These are phyloP conservation scores for Hypomontagnella submonticulosa DNA, from an alignment of 495 filamentous ascomycete species.

Conservation along the genomic window DNA sequence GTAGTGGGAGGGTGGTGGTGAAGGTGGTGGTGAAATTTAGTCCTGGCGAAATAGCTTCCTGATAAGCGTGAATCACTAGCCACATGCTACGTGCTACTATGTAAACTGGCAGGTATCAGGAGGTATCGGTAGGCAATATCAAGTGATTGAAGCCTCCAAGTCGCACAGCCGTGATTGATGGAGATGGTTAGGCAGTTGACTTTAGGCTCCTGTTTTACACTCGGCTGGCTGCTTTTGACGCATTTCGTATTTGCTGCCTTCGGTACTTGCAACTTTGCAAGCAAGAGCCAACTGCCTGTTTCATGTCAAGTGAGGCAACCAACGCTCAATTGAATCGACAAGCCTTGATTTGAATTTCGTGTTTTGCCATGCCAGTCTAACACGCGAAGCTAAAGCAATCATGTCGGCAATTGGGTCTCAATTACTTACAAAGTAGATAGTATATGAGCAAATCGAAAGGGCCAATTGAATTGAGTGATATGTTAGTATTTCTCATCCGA, in stretches of 20 bases:
- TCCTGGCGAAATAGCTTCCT: background rate
- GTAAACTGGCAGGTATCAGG: no score
- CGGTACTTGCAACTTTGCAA: constrained; percentile 31
- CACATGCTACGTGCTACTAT: constrained; percentile 2
- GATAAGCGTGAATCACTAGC: constrained; percentile 28
- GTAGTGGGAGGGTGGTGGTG: no score
- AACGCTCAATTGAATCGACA: constrained; percentile 2
- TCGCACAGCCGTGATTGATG: constrained; percentile 20
- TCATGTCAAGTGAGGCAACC: constrained; percentile 31
- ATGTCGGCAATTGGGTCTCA: constrained; percentile 37
- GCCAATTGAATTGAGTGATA: constrained; percentile 30
- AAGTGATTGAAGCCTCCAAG: constrained; percentile 14
- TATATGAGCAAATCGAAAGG: constrained; percentile 11
- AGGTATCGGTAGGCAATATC: constrained; percentile 4
- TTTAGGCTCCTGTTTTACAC: constrained; percentile 36
- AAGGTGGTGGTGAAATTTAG: constrained; percentile 6
- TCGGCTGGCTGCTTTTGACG: constrained; percentile 10
- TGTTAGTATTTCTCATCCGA: constrained; percentile 2
- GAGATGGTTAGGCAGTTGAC: constrained; percentile 31
- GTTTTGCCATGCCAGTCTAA: constrained; percentile 13
- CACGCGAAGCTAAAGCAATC: constrained; percentile 20
- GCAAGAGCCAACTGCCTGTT: constrained; percentile 20
- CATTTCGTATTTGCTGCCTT: constrained; percentile 7
- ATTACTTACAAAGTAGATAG: no score
- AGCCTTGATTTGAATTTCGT: constrained; percentile 7